phyloP scores from a whole-genome alignment of 2,329 filamentous ascomycete species.

The Penicillium sp. region DNA sequence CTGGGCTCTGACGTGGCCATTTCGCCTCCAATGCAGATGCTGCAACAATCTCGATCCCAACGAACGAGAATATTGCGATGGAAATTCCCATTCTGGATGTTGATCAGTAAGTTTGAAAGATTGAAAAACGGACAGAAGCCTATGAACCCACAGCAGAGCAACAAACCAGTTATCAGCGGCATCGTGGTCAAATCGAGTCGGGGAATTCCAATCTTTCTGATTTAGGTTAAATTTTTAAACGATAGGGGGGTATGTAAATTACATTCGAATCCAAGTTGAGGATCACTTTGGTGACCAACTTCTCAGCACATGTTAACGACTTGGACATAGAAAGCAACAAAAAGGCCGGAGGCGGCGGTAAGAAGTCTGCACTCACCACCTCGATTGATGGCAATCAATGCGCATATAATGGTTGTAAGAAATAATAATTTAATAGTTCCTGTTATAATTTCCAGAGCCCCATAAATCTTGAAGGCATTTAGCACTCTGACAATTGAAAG shows the following conservation, averaged over 20 bases:
- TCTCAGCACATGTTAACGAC: slow-evolving; percentile 1
- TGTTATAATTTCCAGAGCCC: slow-evolving; percentile 25
- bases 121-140: too few relatives aligned
- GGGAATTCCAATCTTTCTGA: slow-evolving; percentile 11
- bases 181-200: slow-evolving; percentile 24
- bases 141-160: slow-evolving; percentile 30
- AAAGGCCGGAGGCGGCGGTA: too few relatives aligned
- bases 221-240: slow-evolving; percentile 10
- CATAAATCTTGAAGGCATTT: slow-evolving; percentile 22
- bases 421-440: slow-evolving; percentile 28
- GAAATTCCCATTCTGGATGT: slow-evolving; percentile 33
- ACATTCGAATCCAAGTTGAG: slow-evolving; percentile 20
- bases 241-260: background rate
- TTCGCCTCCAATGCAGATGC: slow-evolving; percentile 41
- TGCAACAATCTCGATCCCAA: slow-evolving; percentile 39
- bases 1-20: slow-evolving; percentile 14
- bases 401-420: slow-evolving; percentile 17
- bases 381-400: slow-evolving; percentile 28
- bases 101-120: background rate
- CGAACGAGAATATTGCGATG: slow-evolving; percentile 35
- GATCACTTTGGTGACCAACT: background rate
- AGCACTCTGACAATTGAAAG: background rate
- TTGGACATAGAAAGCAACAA: too few relatives aligned
- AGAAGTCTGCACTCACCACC: slow-evolving; percentile 28
- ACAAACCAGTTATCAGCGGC: slow-evolving; percentile 28